Base-by-base conservation (phyloP, 805 yeast genomes). In the Lipomyces mesembrius region DNA sequence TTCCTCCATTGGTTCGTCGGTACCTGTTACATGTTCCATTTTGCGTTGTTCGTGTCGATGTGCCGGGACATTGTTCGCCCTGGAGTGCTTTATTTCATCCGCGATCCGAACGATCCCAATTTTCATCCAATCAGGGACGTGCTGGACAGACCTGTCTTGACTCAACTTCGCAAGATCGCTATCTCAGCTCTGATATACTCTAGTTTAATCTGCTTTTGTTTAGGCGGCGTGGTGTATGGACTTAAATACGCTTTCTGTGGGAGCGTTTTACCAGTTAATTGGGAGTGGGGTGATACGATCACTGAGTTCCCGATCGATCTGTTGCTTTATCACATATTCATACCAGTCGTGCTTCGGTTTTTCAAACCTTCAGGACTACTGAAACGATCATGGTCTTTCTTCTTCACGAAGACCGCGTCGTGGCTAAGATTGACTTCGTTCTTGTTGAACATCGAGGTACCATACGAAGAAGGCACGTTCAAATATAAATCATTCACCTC, bases 41-140 rank as follows among this genome's bases (percentile, higher is more conserved):
- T 95, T 79, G 97, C 98, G 0, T 79, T 89, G 59, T 94, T 87
- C 78, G 92, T 94, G 37, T 90, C 96, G 22, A 88, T 92, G 92
- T 83, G 88, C 25, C 83, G 99, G 68, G 80, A 84, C 57, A 87
- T 92, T 52, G 82, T 94, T 66, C 84, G 99, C 64, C 88, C 90
- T 0, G 99, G 99, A 12, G 97, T 91, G 8, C 81, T 95, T 58
- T 95, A 87, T 77, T 95, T 95, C 79, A 90, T 95, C 67, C 84
- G 97, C 73, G 92, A 97, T 27, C 97, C 97, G 3, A 97, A 92
- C 73, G 98, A 95, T 75, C 97, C 97, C 52, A 89, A 91, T 72
- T 88, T 92, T 57, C 86, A 94, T 71, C 84, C 95, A 12, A 83
- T 94, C 54, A 94, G 92, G 71, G 97, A 93, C 75, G 95, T 97